Evolutionary conservation across 345 rosid genomes (phyloP), one percentile per base, ranked within the genome.

Genomic region (Turnera subulata): DNA sequence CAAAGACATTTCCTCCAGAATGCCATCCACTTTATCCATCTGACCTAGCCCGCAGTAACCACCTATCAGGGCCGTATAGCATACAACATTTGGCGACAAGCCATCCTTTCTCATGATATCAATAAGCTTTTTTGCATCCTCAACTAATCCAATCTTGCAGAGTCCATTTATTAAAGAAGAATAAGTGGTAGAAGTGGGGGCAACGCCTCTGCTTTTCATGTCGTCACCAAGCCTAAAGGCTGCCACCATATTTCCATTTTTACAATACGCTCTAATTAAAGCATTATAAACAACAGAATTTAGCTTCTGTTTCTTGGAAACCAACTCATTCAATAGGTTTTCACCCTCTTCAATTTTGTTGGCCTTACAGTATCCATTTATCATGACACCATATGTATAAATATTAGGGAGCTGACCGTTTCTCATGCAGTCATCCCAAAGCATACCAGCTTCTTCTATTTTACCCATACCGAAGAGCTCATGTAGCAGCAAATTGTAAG

Each of bases 331-430:
- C 57, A 86, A 84, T 56, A 86, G 46, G 17, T 75, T 81, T 65
- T 75, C 80, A 58, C 76, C 88, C 52, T 78, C 91, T 73, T 86
- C 84, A 58, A 80, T 51, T 68, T 73, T 80, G 46, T 75, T 75
- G 57, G 82, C 89, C 69, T 78, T 83, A 71, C 95, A 86, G 49
- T 73, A 86, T 40, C 95, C 92, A 68, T 73, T 83, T 52, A 89
- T 84, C 83, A 86, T 72, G 45, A 84, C 77, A 39, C 86, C 84
- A 56, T 86, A 84, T 12, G 92, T 70, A 74, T 69, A 66, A 63
- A 81, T 38, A 75, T 81, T 71, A 26, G 85, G 83, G 66, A 54
- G 54, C 61, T 78, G 49, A 63, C 82, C 88, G 58, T 59, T 67
- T 44, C 52, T 76, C 65, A 56, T 73, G 73, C 77, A 77, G 47